Evolutionary conservation across 1,284 basidiomycete genomes (phyloP).

Genomic region (Meira nashicola): DNA sequence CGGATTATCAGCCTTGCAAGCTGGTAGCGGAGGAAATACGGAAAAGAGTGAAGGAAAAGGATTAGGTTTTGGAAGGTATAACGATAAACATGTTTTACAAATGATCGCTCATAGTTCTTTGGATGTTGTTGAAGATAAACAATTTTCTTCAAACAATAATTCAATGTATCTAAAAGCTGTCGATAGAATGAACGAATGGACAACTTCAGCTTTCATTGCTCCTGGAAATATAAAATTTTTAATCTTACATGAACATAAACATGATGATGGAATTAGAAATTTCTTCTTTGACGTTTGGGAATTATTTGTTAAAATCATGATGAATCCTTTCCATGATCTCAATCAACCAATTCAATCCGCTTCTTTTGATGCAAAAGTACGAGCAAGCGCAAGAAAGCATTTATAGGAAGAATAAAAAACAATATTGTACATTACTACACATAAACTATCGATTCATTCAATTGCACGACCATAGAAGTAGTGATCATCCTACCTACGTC

Average conservation of each 20-base stretch:
- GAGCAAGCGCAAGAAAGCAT: slow-evolving; percentile 41
- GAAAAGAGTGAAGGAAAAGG: slow-evolving; percentile 23
- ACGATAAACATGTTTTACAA: slow-evolving; percentile 32
- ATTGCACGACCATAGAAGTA: slow-evolving; percentile 58
- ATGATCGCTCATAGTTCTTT: slow-evolving; percentile 50
- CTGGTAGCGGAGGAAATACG: not conserved
- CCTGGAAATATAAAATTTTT: slow-evolving; percentile 49
- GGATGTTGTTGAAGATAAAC: slow-evolving; percentile 47
- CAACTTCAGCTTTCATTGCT: slow-evolving; percentile 38
- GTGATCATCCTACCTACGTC: slow-evolving; percentile 65
- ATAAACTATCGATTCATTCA: too few species aligned
- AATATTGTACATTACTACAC: too few species aligned
- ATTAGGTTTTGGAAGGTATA: slow-evolving; percentile 23
- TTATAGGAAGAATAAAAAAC: slow-evolving; percentile 27
- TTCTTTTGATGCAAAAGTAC: slow-evolving; percentile 36
- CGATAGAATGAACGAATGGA: slow-evolving; percentile 47
- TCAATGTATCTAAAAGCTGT: slow-evolving; percentile 44
- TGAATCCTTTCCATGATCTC: slow-evolving; percentile 48
- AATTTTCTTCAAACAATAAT: slow-evolving; percentile 24
- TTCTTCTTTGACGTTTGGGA: slow-evolving; percentile 52
- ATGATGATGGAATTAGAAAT: slow-evolving; percentile 49
- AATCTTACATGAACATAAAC: slow-evolving; percentile 49
- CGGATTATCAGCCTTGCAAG: not conserved
- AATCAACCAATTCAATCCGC: slow-evolving; percentile 38
- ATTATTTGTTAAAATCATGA: slow-evolving; percentile 33